phyloP scores from a whole-genome alignment of 1,284 basidiomycete genomes.

The Moesziomyces antarcticus region DNA sequence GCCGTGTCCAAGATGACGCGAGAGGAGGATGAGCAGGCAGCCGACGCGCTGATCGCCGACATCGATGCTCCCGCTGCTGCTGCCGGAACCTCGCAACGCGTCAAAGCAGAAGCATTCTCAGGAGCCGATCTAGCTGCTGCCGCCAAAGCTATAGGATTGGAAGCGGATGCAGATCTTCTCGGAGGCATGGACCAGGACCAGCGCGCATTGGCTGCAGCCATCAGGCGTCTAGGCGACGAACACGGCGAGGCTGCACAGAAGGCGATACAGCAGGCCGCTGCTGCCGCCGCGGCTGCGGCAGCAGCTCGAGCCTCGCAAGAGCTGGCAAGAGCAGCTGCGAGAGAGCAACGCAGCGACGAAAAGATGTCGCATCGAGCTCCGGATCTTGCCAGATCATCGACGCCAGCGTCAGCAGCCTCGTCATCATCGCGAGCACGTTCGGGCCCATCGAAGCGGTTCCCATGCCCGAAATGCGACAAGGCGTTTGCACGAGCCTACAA shows the following conservation, averaged over 20 bases:
- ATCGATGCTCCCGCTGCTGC: conserved; percentile 7
- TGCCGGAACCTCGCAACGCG: neutral
- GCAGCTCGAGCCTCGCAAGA: conserved; percentile 41
- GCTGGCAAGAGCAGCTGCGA: conserved; percentile 33
- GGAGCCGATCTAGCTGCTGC: conserved; percentile 49
- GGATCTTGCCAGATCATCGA: conserved; percentile 5
- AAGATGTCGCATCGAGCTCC: neutral
- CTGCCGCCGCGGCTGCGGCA: conserved; percentile 27
- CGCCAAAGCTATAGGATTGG: conserved; percentile 53
- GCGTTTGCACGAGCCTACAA: conserved; percentile 91
- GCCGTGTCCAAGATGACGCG: conserved; percentile 16
- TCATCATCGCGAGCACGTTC: conserved; percentile 8
- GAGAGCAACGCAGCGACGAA: conserved; percentile 9
- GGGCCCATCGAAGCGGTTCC: conserved; percentile 55
- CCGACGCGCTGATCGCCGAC: conserved; percentile 36
- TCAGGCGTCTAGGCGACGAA: conserved; percentile 45
- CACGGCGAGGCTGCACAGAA: conserved; percentile 40
- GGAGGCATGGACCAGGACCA: conserved; percentile 47
- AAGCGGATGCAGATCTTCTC: conserved; percentile 46
- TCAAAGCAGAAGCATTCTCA: conserved; percentile 19
- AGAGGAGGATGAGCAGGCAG: conserved; percentile 43
- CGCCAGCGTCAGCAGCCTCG: conserved; percentile 8
- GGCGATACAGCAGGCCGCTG: conserved; percentile 47
- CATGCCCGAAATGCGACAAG: conserved; percentile 68
- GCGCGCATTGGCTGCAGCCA: conserved; percentile 48